Conservation (phyloP, 139 green algal species). For the Asterochloris erici region DNA sequence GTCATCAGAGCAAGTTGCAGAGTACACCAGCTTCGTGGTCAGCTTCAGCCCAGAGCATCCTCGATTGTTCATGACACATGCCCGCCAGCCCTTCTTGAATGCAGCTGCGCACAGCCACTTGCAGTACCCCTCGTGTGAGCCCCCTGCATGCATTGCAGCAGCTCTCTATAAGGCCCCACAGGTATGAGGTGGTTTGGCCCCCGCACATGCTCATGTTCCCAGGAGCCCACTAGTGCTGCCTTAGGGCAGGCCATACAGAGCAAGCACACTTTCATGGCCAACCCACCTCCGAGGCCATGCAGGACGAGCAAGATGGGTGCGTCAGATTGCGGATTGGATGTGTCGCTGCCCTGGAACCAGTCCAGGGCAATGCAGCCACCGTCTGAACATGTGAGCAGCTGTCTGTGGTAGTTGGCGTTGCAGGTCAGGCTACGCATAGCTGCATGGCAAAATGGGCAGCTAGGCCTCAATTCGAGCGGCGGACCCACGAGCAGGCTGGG, state of each 20-base stretch:
- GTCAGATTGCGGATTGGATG: neutral
- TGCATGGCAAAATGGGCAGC: neutral
- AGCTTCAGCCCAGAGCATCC: constrained; percentile 66
- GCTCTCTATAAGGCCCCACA: neutral
- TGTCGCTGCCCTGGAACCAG: constrained; percentile 49
- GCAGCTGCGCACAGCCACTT: constrained; percentile 58
- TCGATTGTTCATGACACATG: constrained; percentile 62
- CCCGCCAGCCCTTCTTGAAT: constrained; percentile 39
- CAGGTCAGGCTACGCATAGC: constrained; percentile 17
- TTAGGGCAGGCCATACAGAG: neutral
- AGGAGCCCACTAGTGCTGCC: neutral
- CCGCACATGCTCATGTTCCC: neutral
- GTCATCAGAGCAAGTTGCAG: constrained; percentile 49
- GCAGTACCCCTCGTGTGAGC: constrained; percentile 68
- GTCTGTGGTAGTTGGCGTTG: constrained; percentile 38
- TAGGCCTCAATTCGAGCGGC: no score
- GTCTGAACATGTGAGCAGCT: constrained; percentile 44
- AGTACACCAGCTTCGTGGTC: constrained; percentile 49
- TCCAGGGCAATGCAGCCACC: constrained; percentile 63
- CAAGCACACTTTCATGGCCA: neutral
- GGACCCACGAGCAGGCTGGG: no score
- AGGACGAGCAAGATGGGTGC: constrained; percentile 18
- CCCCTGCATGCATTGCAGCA: constrained; percentile 28
- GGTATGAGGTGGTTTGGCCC: neutral
- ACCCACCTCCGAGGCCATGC: constrained; percentile 27